A percentile compares a stretch with the other conserved stretches of the same genome.
Conservation (phyloP, 805 yeast genomes). For the Cyberlindnera mycetangii region DNA sequence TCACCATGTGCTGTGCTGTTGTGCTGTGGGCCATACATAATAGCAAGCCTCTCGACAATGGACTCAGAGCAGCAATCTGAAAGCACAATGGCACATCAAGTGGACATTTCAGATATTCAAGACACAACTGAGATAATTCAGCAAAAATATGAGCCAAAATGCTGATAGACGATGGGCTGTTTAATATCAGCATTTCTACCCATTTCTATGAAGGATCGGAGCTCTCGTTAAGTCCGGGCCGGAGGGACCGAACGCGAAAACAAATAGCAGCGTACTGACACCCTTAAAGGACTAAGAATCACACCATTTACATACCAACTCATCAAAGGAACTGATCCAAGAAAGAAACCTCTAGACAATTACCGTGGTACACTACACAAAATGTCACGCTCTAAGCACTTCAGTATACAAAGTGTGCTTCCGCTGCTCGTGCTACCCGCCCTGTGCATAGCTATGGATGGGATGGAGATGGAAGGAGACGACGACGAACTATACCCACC, state of each 20-base stretch:
- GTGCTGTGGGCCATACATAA: too few species aligned
- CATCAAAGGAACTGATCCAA: not conserved
- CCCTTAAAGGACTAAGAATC: not conserved
- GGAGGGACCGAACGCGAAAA: not conserved
- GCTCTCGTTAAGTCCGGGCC: not conserved
- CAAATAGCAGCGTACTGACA: not conserved
- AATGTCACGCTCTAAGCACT: conserved; percentile 16
- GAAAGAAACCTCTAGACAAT: too few species aligned
- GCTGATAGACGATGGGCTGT: too few species aligned
- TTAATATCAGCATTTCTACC: too few species aligned
- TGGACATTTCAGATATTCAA: too few species aligned
- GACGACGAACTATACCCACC: conserved; percentile 30
- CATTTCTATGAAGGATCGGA: not conserved
- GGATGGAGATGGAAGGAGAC: conserved; percentile 32
- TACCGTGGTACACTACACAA: too few species aligned
- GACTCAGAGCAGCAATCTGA: too few species aligned
- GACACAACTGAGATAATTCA: too few species aligned
- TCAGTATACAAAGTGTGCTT: not conserved
- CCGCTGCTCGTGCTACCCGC: conserved; percentile 1
- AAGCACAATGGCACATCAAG: too few species aligned
- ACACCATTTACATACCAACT: not conserved
- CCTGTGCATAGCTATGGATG: conserved; percentile 18
- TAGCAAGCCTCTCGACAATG: too few species aligned
- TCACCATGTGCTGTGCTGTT: too few species aligned
- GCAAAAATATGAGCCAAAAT: too few species aligned